phyloP scores from a whole-genome alignment of 73 alveolate genomes.

The Tetrahymena thermophila region DNA sequence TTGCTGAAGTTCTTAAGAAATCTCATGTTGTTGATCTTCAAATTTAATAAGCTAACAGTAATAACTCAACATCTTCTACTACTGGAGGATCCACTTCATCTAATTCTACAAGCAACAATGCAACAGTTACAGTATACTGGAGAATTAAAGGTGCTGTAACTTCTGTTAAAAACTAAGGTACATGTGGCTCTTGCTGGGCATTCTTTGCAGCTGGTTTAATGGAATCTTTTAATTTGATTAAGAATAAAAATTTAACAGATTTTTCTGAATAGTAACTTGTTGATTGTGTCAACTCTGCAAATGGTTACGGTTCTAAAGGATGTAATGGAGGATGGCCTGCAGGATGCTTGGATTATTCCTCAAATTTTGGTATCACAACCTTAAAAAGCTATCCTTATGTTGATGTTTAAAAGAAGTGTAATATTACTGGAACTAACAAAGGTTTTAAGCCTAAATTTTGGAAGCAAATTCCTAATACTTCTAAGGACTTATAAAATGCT shows the following conservation, averaged over 20 bases:
- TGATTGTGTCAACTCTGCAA: slow-evolving; percentile 62
- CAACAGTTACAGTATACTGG: slow-evolving; percentile 55
- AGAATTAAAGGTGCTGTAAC: no score
- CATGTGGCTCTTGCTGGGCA: slow-evolving; percentile 83
- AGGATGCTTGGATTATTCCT: slow-evolving; percentile 7
- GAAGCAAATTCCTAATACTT: not conserved
- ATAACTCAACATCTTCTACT: no score
- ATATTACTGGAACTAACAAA: not conserved
- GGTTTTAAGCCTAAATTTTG: no score
- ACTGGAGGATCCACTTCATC: no score
- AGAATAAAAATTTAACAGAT: not conserved
- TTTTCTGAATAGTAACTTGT: slow-evolving; percentile 60
- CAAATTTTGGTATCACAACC: slow-evolving; percentile 7
- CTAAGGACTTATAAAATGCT: not conserved
- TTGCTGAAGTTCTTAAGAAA: not conserved
- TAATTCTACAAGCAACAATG: no score
- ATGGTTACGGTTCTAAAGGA: slow-evolving; percentile 28
- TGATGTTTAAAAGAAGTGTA: slow-evolving; percentile 14
- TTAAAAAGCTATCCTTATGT: slow-evolving; percentile 25
- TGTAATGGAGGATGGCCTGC: slow-evolving; percentile 37
- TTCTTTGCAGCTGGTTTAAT: slow-evolving; percentile 71
- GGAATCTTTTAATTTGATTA: no score
- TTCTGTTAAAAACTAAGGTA: slow-evolving; percentile 67
- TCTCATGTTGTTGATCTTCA: no score
- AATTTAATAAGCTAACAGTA: no score